Conservation (phyloP, 257 asterid genomes). For the Rehmannia glutinosa region DNA sequence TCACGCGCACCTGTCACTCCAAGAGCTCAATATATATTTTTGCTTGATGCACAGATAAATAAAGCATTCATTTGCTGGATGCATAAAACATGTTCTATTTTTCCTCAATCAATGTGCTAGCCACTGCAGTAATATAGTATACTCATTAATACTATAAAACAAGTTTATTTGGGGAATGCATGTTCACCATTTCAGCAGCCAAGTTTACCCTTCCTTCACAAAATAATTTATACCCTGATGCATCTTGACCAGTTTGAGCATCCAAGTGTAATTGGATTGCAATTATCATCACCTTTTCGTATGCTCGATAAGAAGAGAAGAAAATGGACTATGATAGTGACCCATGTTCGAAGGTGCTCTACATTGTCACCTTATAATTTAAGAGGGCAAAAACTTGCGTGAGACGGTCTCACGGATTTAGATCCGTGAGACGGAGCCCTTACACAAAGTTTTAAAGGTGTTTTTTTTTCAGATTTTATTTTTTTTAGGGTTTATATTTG, state of each 20-base stretch:
- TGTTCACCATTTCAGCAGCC: not conserved
- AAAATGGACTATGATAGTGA: not conserved
- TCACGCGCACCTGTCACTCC: slow-evolving; percentile 84
- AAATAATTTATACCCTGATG: too few species aligned
- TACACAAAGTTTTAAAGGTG: too few species aligned
- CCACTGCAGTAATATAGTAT: not conserved
- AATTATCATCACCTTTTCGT: not conserved
- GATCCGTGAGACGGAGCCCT: too few species aligned
- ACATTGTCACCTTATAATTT: not conserved
- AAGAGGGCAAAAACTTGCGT: too few species aligned
- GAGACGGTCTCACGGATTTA: too few species aligned
- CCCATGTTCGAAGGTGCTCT: not conserved
- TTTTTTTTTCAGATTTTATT: too few species aligned
- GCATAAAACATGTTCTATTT: not conserved
- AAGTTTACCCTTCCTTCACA: not conserved
- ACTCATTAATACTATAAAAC: not conserved
- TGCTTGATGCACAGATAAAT: not conserved
- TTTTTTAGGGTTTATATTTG: too few species aligned
- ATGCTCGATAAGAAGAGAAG: not conserved
- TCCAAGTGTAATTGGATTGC: not conserved
- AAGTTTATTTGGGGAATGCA: not conserved
- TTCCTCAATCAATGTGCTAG: not conserved
- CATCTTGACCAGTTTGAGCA: too few species aligned
- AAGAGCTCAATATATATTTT: slow-evolving; percentile 11
- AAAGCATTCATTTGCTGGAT: not conserved